Evolutionary conservation across 108 stramenopile genomes (phyloP), one percentile per base, ranked within the genome.

Genomic region (Schizochytrium sp.): DNA sequence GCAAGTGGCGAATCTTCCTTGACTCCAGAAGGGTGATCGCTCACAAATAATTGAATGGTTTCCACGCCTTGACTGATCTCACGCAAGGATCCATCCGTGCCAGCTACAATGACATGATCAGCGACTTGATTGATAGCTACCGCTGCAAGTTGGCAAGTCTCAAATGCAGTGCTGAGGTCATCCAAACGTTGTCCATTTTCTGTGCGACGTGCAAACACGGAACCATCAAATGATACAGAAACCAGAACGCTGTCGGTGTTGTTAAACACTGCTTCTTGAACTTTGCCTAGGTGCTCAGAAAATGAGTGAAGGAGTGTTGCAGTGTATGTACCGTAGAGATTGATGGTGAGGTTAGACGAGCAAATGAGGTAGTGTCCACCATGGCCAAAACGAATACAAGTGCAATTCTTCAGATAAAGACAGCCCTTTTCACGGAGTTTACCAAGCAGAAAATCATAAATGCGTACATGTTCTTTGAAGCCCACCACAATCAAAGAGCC

Each of bases 391-490:
- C 87, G 13, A 28, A 87, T 40, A 8, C 10, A 38, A 15, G 87
- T 59, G 87, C 88, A 88, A n/a, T 38, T n/a, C 89, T 89, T 89
- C 38, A 46, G 38, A 15, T 59, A 59, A 10, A 59, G 50, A 40
- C 61, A 45, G 42, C 61, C 45, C 28, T 61, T 46, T 7, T 61
- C 44, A 7, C 61, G 61, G 40, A 89, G 1, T 15, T 91, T 88
- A 3, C 88, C 88, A 12, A 73, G 50, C 53, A 89, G 50, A 12
- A 91, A 42, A 53, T 89, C 60, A 83, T 73, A 91, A 17, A 91
- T 13, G 46, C 90, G 88, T 17, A 89, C 72, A 49, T 72, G 88
- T 60, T 91, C 90, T 28, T 60, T 56, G 72, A 91, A 88, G 59
- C 55, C 88, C 4, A 91, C 60, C 0, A 64, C 49, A 17, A 88